Conservation (phyloP, 768 basidiomycete species). For the Russula emetica region DNA sequence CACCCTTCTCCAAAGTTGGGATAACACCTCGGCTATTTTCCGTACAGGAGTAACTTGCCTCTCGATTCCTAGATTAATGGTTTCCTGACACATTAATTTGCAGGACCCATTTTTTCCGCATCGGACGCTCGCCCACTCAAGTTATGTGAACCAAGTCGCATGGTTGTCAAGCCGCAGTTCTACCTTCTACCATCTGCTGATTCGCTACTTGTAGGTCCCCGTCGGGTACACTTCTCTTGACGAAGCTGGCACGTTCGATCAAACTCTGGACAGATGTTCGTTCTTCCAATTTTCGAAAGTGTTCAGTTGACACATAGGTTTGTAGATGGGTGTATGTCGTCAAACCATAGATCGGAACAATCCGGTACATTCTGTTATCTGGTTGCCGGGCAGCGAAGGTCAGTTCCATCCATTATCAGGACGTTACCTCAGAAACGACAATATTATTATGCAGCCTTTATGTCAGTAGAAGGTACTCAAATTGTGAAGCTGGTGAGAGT, state of each 20-base stretch:
- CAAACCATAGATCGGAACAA: conserved; percentile 56
- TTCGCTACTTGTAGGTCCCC: conserved; percentile 49
- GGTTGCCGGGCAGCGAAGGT: conserved; percentile 65
- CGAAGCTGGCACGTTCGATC: conserved; percentile 57
- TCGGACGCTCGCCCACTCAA: conserved; percentile 60
- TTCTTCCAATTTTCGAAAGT: conserved; percentile 3
- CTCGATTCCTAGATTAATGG: not conserved
- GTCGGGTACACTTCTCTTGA: conserved; percentile 54
- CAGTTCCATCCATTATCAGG: conserved; percentile 6
- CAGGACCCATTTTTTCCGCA: conserved; percentile 57
- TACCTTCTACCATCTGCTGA: not conserved
- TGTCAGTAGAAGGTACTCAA: conserved; percentile 62
- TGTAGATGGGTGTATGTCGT: conserved; percentile 62
- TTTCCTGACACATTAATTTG: not conserved
- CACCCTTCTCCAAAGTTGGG: conserved; percentile 48
- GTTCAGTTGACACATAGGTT: conserved; percentile 8
- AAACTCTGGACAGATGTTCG: conserved; percentile 71
- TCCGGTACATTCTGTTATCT: conserved; percentile 57
- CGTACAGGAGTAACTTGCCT: conserved; percentile 49
- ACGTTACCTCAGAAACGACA: not conserved
- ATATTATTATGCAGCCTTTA: conserved; percentile 46
- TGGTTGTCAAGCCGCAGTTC: conserved; percentile 42
- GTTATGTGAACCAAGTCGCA: conserved; percentile 73
- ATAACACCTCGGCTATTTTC: conserved; percentile 64
- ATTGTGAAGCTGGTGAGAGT: conserved; percentile 55